Evolutionary conservation across 2,329 filamentous ascomycete species (phyloP), one percentile per base, ranked within the genome.

Genomic region (Malbranchea zuffiana): DNA sequence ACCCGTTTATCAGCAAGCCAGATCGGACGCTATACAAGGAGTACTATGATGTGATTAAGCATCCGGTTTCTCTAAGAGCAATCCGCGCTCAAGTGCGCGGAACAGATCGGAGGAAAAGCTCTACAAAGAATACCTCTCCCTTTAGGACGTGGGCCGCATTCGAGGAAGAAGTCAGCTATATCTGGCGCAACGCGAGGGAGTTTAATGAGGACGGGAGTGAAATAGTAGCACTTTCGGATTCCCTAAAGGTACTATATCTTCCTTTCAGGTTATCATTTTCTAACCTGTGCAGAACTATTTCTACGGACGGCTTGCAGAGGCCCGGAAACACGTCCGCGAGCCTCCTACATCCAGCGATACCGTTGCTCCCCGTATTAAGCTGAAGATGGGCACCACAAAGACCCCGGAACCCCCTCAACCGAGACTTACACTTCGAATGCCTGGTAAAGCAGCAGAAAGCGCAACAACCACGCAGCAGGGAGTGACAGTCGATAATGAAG

Each of bases 151-250:
- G 87, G 87, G 71, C 77, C 39, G 71, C 77, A 1, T 84, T 94
- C 47, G 84, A 85, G 55, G 78, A 86, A 37, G 82, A 82, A 51
- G 71, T 83, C 8, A 82, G 78, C 50, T 70, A 83, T 35, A 77
- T 95, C 28, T 95, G 87, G 87, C 72, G 71, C 32, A 95, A 95
- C 57, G 85, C 86, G 0, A 81, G 78, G 51, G 80, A 80, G 41
- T 95, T 88, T 66, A 95, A 95, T 48, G 84, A 94, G 57, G 86
- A 94, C 53, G 82, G 80, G 3, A 94, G 87, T 51, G 80, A 85
- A 11, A 87, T 94, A 35, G 84, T 78, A 45, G 68, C 74, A 15
- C 67, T 90, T 43, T 84, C 85, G 1, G 74, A 78, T 32, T 78
- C 90, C 42, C 72, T 95, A 5, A 79, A 92, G 74, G 83, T 84